Evolutionary conservation across 345 rosid species (phyloP).

Genomic region (Kandelia obovata): DNA sequence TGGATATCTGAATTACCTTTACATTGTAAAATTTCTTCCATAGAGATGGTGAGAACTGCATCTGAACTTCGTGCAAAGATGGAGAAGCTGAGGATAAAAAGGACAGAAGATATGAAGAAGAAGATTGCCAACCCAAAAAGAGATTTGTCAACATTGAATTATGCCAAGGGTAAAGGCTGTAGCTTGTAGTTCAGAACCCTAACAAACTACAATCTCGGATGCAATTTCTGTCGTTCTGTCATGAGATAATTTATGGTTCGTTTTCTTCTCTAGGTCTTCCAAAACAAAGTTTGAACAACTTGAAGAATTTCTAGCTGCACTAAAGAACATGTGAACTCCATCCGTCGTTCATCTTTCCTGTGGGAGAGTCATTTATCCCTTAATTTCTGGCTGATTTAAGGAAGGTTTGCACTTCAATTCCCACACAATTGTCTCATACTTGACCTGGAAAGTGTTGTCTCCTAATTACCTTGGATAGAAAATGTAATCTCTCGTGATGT

Average conservation of each 20-base stretch:
- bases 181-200: slow-evolving; percentile 8
- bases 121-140: slow-evolving; percentile 31
- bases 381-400: neutral
- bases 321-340: slow-evolving; percentile 46
- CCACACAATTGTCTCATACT: neutral
- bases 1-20: neutral
- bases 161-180: slow-evolving; percentile 31
- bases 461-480: neutral
- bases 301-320: slow-evolving; percentile 41
- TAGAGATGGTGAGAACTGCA: slow-evolving; percentile 60
- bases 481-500: no score
- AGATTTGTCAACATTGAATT: slow-evolving; percentile 25
- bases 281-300: slow-evolving; percentile 53
- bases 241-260: neutral
- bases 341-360: neutral
- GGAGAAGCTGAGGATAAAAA: slow-evolving; percentile 34
- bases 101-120: slow-evolving; percentile 34
- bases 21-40: slow-evolving; percentile 13
- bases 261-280: slow-evolving; percentile 35
- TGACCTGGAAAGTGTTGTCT: slow-evolving; percentile 1
- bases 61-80: slow-evolving; percentile 53
- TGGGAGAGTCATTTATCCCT: neutral
- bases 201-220: neutral
- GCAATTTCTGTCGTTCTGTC: neutral
- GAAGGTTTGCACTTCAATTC: neutral